Base-by-base conservation (phyloP, 176 grass and related monocot genomes). In the Carex parvula region DNA sequence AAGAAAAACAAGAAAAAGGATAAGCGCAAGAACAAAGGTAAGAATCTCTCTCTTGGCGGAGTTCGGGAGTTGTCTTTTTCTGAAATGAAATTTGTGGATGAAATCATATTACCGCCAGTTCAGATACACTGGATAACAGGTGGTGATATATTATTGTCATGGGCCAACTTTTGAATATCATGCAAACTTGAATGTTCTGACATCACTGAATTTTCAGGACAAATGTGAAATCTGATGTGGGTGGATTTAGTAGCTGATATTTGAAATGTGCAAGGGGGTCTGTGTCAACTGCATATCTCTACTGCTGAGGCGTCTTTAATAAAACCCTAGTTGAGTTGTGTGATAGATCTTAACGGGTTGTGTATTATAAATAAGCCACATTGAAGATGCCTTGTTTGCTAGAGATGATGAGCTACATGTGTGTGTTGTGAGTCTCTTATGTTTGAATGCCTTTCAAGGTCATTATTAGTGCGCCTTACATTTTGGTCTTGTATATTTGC, bases 1-100 rank as follows among this genome's bases (percentile, higher is more conserved):
- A 89, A 81, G 79, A 85, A 75, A 33, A 39, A 50, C 44, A 82
- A 76, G 63, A 89, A 85, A 41, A 89, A 89, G 77, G 81, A 84
- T 62, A 88, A 81, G 60, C 86, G 84, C 70, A 78, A 70, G 42
- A 83, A 83, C 37, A 88, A 81, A 65, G 39, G 65, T 80, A 80
- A 74, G 76, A 81, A 26, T 20, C 14, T 32, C 14, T 57, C 26
- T 60, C 60, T 6, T 66, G 37, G 8, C 16, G 76, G 11, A 57
- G 46, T 54, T 60, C 4, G 5, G 37, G 37, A 39, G 37, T 39
- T 0, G 2, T 70, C 17, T 53, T 66, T 26, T 64, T 18, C 17
- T 37, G 79, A 83, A 58, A 76, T 52, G 70, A 79, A 81, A 33
- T 68, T 8, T 60, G 48, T 18, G 59, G 64, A 58, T 84, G 52